These are phyloP conservation scores for Cyclotella atomus DNA, from an alignment of 108 stramenopile species.

Conservation along the genomic window DNA sequence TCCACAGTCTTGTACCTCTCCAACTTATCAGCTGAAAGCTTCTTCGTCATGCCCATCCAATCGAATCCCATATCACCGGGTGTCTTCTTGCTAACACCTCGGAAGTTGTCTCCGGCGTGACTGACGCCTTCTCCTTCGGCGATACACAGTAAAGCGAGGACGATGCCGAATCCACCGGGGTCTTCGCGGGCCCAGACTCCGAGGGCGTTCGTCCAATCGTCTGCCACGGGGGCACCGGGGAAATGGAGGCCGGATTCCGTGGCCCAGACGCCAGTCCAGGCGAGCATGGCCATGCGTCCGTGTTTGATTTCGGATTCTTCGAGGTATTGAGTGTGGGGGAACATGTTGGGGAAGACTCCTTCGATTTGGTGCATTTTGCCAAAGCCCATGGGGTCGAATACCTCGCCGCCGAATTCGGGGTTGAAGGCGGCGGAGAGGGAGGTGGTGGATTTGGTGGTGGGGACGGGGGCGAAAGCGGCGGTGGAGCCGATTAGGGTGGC, in stretches of 20 bases:
- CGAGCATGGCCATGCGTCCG: conserved; percentile 90
- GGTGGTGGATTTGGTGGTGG: conserved; percentile 49
- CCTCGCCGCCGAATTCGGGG: conserved; percentile 45
- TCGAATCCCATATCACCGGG: conserved; percentile 87
- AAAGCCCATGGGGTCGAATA: conserved; percentile 52
- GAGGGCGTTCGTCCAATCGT: conserved; percentile 90
- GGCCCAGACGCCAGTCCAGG: conserved; percentile 92
- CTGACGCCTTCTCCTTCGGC: conserved; percentile 89
- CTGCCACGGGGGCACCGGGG: conserved; percentile 78
- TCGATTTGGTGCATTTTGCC: conserved; percentile 56
- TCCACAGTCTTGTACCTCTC: conserved; percentile 85
- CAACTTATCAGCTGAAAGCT: conserved; percentile 61
- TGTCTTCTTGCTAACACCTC: conserved; percentile 84
- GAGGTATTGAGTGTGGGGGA: conserved; percentile 86
- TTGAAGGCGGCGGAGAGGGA: conserved; percentile 33
- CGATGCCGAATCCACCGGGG: conserved; percentile 74
- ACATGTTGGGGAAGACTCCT: conserved; percentile 89
- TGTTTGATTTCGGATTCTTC: conserved; percentile 94
- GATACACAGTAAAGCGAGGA: conserved; percentile 77
- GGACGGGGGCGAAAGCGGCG: conserved; percentile 54
- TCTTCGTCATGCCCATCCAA: conserved; percentile 75
- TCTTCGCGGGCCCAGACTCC: conserved; percentile 78
- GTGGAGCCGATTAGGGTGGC: conserved; percentile 45
- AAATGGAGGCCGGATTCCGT: conserved; percentile 88
- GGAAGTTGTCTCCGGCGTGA: conserved; percentile 91